Evolutionary conservation across 352 stramenopile genomes (phyloP), one percentile per base, ranked within the genome.

Genomic region (Pythium coloratum): DNA sequence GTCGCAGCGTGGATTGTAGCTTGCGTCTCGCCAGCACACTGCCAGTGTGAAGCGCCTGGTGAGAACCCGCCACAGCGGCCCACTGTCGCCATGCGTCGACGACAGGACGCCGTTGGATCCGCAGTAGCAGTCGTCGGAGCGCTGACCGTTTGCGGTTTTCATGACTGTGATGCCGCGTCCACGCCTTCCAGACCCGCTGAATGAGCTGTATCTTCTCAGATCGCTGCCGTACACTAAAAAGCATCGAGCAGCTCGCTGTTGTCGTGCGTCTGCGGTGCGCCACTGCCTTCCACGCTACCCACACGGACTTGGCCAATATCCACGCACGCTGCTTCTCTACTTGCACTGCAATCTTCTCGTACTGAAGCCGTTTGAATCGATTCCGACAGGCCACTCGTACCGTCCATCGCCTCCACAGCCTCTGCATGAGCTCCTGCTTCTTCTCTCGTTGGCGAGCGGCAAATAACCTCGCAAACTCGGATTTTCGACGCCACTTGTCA

Each of bases 401-500:
- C 0, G 26, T 30, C 62, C 62, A 68, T 10, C 38, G 38, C 14
- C 20, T 38, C 20, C 46, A 64, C 34, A 58, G 18, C 32, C 34
- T 32, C 44, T 47, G 55, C 3, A 64, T 12, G 1, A 69, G 46
- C 20, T 64, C 63, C 6, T 58, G 16, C 6, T 16, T 4, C 1
- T 30, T 26, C 28, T 69, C 40, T 6, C n/a, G 46, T 24, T 50
- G 42, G n/a, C 63, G 55, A 10, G 14, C 42, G 13, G 57, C 55
- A 6, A 38, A 30, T 4, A 33, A 12, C 18, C 10, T 20, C 6
- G 24, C 33, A 6, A 44, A 10, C 6, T 59, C n/a, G 16, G 18
- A 36, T 26, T 49, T 64, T 24, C 33, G n/a, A 6, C 46, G 53
- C 63, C 63, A 69, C 10, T 5, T 53, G 4, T 63, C 20, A 44